Evolutionary conservation across 208 protist species (phyloP), one percentile per base, ranked within the genome.

Genomic region (Crithidia thermophila): DNA sequence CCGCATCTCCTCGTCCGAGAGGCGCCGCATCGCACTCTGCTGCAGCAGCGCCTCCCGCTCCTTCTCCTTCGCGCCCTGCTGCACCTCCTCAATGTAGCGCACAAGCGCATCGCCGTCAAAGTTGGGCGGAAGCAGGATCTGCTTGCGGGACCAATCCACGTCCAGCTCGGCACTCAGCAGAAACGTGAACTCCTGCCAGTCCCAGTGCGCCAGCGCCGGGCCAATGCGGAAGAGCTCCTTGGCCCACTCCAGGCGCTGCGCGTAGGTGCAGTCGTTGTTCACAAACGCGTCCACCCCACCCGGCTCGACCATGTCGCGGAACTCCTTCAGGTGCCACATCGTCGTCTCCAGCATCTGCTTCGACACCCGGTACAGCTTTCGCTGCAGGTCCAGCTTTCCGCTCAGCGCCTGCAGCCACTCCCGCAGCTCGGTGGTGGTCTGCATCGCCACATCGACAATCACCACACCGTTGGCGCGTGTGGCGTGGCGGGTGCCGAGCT

Each of bases 161-260:
- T 97, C 90, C 37, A 97, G 72, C 62, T 88, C 78, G 2, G 81
- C 77, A 36, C 79, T 75, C 52, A 97, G 76, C 8, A 93, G 37
- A 56, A 97, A 95, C n/a, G 77, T 87, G 62, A 97, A 93, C 23
- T 94, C 93, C 28, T 77, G 77, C 90, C 93, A 97, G 61, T 97
- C 93, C 88, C 87, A 97, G 50, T 80, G 85, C 1, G 93, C 82
- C 23, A 97, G 77, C 3, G 82, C 77, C 23, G 81, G 79, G 36
- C 71, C 86, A 43, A 94, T 88, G 64, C 85, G 83, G 60, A 90
- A 95, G 4, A 97, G 76, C 73, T 97, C 93, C 80, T 94, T 93
- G 21, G 90, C 75, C 88, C 90, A 97, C 68, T 80, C 75, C 21
- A 95, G 72, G 14, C 93, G 81, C 75, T 97, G 67, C n/a, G 88